Conservation (phyloP, 352 stramenopile genomes). For the Globisporangium orthogonon region DNA sequence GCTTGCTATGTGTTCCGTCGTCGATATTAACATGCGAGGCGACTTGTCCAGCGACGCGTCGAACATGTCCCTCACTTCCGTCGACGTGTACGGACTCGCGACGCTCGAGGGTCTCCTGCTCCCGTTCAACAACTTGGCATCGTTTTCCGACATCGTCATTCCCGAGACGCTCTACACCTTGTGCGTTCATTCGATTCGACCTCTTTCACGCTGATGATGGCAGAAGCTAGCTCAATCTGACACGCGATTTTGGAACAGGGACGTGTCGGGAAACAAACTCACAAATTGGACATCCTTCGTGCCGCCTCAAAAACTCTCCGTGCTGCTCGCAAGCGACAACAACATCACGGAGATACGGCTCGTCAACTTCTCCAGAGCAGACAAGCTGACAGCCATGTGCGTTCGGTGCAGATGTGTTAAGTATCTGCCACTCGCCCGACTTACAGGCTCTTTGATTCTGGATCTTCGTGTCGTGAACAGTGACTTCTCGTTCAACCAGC, state of each 20-base stretch:
- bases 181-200: background rate
- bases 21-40: background rate
- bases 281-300: slow-evolving; percentile 4
- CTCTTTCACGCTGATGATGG: background rate
- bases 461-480: background rate
- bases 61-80: slow-evolving; percentile 7
- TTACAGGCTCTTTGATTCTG: background rate
- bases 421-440: too few relatives aligned
- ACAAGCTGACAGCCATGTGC: slow-evolving; percentile 8
- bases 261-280: slow-evolving; percentile 12
- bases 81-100: slow-evolving; percentile 1
- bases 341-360: slow-evolving; percentile 5
- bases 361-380: slow-evolving; percentile 8
- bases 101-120: slow-evolving; percentile 7
- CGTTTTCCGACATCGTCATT: slow-evolving; percentile 6
- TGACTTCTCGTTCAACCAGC: slow-evolving; percentile 19
- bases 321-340: slow-evolving; percentile 14
- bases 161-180: slow-evolving; percentile 6
- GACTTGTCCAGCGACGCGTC: slow-evolving; percentile 5
- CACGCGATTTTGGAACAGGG: background rate
- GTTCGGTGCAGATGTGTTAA: background rate
- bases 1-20: background rate
- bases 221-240: background rate
- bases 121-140: slow-evolving; percentile 9
- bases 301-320: slow-evolving; percentile 3